These are phyloP conservation scores for Puccinellia tenuiflora DNA, from an alignment of 176 grass and related monocot genomes.

Conservation along the genomic window DNA sequence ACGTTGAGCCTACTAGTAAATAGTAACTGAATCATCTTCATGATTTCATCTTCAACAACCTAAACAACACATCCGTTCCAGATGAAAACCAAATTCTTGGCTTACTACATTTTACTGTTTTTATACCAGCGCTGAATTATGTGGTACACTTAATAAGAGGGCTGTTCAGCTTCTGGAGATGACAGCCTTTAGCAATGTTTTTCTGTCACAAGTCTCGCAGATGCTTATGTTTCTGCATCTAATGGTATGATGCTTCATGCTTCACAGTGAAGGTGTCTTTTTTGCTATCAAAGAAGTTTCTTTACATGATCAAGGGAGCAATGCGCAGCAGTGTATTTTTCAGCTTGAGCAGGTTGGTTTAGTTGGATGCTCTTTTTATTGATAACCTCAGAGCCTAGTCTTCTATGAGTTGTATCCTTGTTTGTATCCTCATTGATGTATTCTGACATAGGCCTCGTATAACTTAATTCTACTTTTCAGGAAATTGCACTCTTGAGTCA, in stretches of 20 bases:
- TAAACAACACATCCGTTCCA: background rate
- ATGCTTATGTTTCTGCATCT: constrained; percentile 4
- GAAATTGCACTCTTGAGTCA: constrained; percentile 95
- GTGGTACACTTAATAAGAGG: background rate
- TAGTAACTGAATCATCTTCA: background rate
- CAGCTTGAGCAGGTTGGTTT: constrained; percentile 89
- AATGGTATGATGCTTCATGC: constrained; percentile 29
- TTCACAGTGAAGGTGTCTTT: constrained; percentile 81
- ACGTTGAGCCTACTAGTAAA: background rate
- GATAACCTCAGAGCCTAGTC: background rate
- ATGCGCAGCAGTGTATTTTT: constrained; percentile 72
- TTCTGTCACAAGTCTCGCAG: background rate
- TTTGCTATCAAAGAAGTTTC: constrained; percentile 98
- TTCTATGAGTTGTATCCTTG: constrained; percentile 1
- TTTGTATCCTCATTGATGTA: background rate
- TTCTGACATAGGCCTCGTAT: constrained; percentile 15
- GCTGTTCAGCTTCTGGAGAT: background rate
- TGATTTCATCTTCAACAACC: background rate
- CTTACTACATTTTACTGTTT: background rate
- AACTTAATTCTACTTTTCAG: constrained; percentile 39
- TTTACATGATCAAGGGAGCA: constrained; percentile 81
- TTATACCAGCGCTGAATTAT: background rate
- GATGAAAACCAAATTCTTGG: background rate
- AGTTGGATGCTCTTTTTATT: background rate
- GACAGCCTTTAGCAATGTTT: background rate